Base-by-base conservation (phyloP, 768 basidiomycete species). In the Xerocomus spinulosus region DNA sequence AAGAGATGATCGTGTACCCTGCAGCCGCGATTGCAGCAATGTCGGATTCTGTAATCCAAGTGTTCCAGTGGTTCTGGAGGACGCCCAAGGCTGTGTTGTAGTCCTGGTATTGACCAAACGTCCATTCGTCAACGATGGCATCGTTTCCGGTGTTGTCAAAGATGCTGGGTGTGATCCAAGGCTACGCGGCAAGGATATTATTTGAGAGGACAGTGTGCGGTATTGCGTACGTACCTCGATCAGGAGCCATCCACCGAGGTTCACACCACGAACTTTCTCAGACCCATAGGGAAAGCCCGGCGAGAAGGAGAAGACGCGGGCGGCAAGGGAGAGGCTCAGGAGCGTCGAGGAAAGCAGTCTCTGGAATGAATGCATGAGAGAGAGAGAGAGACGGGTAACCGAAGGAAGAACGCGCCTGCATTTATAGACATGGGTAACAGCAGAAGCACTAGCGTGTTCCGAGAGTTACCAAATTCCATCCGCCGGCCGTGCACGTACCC, bases 1-100 rank as follows among this genome's bases (percentile, higher is more conserved):
- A 38, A 37, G 24, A 44, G 29, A 12, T 23, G 20, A 46, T 46
- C 17, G 67, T 17, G 20, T 62, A 86, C 87, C 87, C 86, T 6
- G 88, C 87, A 36, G 77, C 80, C 43, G 84, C 81, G 50, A 92
- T 91, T 38, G 72, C 77, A 26, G 68, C 66, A 60, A 94, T 88
- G 66, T 97, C 93, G 17, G 73, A 61, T 59, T 92, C 85, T 1
- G 84, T 88, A 55, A 97, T 91, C 80, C 81, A 93, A 1, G 82
- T 83, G 53, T 87, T 66, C 88, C 89, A 92, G 61, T 91, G 90
- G 39, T 75, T 70, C 51, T 75, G 69, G 18, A 91, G 72, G 15
- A 63, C 68, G n/a, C 58, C 55, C n/a, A 57, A 59, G 2, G 87
- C 88, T 0, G 70, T 76, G 26, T 64, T 52, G 13, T 62, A 54